These are phyloP conservation scores for Pulveroboletus sp. DNA, from an alignment of 768 basidiomycete genomes.

Conservation along the genomic window DNA sequence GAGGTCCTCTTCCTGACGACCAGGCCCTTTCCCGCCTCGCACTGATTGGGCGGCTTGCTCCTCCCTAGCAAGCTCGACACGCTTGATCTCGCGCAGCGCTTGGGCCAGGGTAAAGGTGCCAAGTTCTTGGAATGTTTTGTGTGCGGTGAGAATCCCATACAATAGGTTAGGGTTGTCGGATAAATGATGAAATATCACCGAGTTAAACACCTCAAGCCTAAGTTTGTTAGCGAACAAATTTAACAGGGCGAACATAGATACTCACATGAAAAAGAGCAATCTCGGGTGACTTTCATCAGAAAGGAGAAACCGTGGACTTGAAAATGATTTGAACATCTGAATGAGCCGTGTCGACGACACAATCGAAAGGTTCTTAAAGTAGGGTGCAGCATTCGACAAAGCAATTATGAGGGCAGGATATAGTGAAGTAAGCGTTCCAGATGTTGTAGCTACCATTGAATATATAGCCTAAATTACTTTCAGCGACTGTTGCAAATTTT, in stretches of 20 bases:
- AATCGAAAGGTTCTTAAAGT: slow-evolving; percentile 77
- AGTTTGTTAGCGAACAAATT: background rate
- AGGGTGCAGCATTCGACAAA: slow-evolving; percentile 84
- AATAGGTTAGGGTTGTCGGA: slow-evolving; percentile 84
- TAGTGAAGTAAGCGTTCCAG: slow-evolving; percentile 74
- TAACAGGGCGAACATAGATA: slow-evolving; percentile 2
- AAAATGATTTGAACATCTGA: slow-evolving; percentile 90
- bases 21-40: slow-evolving; percentile 19
- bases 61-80: slow-evolving; percentile 69
- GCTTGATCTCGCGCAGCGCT: slow-evolving; percentile 83
- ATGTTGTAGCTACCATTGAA: slow-evolving; percentile 84
- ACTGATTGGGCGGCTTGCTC: slow-evolving; percentile 47
- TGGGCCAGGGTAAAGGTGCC: slow-evolving; percentile 86
- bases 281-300: slow-evolving; percentile 95
- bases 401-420: slow-evolving; percentile 94
- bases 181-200: slow-evolving; percentile 74
- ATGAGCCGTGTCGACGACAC: slow-evolving; percentile 80
- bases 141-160: slow-evolving; percentile 81
- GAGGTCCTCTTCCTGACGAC: slow-evolving; percentile 21
- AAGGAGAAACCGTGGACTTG: slow-evolving; percentile 83
- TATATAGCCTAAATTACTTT: slow-evolving; percentile 67
- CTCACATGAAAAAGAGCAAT: slow-evolving; percentile 86
- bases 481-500: slow-evolving; percentile 6
- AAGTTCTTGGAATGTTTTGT: slow-evolving; percentile 84
- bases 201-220: slow-evolving; percentile 91